Conservation (phyloP, 2,329 filamentous ascomycete genomes). For the Davidsoniella virescens region DNA sequence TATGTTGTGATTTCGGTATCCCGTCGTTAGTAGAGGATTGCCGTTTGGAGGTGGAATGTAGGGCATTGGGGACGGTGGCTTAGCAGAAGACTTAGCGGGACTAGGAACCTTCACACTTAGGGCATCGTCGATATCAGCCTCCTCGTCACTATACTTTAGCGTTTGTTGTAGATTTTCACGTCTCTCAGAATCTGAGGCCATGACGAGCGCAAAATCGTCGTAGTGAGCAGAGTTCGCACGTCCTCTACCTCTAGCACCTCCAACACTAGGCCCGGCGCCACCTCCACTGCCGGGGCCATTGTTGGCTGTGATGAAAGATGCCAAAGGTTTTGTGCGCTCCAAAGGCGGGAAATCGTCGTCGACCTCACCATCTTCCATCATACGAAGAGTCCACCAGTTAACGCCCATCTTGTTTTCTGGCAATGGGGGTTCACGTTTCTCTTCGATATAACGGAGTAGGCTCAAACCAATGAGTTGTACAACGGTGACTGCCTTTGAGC, state of each 20-base stretch:
- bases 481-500: slow-evolving; percentile 49
- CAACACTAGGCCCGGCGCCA: slow-evolving; percentile 47
- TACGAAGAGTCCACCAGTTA: slow-evolving; percentile 67
- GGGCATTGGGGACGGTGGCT: slow-evolving; percentile 15
- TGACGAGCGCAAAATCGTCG: slow-evolving; percentile 68
- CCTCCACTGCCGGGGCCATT: slow-evolving; percentile 34
- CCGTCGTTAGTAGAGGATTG: slow-evolving; percentile 45
- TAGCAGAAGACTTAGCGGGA: slow-evolving; percentile 27
- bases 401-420: slow-evolving; percentile 52
- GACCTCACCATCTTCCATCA: slow-evolving; percentile 73
- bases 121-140: slow-evolving; percentile 21
- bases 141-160: slow-evolving; percentile 43
- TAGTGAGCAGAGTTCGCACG: slow-evolving; percentile 59
- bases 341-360: slow-evolving; percentile 74
- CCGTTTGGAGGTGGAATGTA: slow-evolving; percentile 18
- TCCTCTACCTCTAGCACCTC: slow-evolving; percentile 22
- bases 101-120: slow-evolving; percentile 18
- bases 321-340: slow-evolving; percentile 56
- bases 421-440: slow-evolving; percentile 53
- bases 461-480: slow-evolving; percentile 69
- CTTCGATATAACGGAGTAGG: slow-evolving; percentile 62
- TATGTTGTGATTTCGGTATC: slow-evolving; percentile 32
- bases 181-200: slow-evolving; percentile 52
- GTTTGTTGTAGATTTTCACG: slow-evolving; percentile 52
- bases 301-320: slow-evolving; percentile 67